phyloP scores from a whole-genome alignment of 495 filamentous ascomycete genomes.

The Cladorrhinum samala region DNA sequence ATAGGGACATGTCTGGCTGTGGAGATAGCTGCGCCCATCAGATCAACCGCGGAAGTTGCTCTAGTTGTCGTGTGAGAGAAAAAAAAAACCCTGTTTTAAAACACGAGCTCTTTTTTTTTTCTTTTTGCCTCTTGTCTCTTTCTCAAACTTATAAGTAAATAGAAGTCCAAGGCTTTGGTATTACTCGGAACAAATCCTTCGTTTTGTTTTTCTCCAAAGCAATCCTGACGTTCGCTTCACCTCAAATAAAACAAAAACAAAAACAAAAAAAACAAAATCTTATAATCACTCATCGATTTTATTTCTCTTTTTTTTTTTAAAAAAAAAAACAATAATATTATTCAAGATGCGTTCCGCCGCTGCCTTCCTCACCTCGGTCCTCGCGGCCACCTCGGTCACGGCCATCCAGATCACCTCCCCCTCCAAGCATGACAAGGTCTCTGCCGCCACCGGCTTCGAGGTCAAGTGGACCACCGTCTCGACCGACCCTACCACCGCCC shows the following conservation, averaged over 20 bases:
- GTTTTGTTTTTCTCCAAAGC: too few species aligned
- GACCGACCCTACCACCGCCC: constrained; percentile 21
- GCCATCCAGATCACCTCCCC: constrained; percentile 25
- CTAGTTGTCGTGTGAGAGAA: too few species aligned
- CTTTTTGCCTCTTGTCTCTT: too few species aligned
- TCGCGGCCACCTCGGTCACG: constrained; percentile 13
- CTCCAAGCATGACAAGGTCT: constrained; percentile 20
- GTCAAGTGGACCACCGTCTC: constrained; percentile 23
- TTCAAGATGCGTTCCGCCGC: constrained; percentile 22
- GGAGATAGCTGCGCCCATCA: too few species aligned
- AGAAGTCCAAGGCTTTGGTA: too few species aligned
- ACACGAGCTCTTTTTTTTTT: too few species aligned
- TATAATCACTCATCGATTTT: not conserved
- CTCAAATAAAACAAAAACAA: not conserved
- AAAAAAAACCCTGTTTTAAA: too few species aligned
- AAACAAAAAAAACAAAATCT: not conserved
- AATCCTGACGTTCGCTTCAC: too few species aligned
- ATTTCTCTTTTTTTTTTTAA: not conserved
- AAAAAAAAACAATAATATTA: not conserved
- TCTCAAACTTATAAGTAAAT: too few species aligned
- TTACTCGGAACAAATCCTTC: too few species aligned
- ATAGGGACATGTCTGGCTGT: too few species aligned
- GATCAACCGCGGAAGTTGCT: too few species aligned
- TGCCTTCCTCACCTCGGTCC: constrained; percentile 12
- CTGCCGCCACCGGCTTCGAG: constrained; percentile 16